Evolutionary conservation across 306 rosid genomes (phyloP), one percentile per base, ranked within the genome.

Genomic region (apple (Malus domestica)): DNA sequence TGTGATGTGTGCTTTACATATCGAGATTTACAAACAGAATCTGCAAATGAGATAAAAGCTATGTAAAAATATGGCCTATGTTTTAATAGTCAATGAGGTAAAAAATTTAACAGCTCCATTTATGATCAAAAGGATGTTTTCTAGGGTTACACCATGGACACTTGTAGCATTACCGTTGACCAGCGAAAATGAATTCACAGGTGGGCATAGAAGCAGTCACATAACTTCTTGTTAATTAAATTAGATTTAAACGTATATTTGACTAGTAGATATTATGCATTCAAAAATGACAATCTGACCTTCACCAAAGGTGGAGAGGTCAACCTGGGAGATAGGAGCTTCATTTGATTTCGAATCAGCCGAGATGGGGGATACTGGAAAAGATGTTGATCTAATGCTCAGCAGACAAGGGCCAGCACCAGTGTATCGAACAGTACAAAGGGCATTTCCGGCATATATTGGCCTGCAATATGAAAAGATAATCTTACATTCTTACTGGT

Each of bases 401-500:
- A 94, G 78, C 84, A 94, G 68, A 81, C 98, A 94, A 76, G 98
- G 98, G 79, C 78, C 89, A 81, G 83, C 79, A 72, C 97, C 97
- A 13, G 87, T 83, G 72, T 94, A 91, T 79, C 85, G 86, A 73
- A 91, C 93, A 0, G 91, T 91, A 81, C 87, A 88, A 79, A 91
- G 95, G 20, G 98, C 97, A 85, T 94, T 94, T 66, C 98, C 98
- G 60, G 98, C 98, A 84, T 91, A 94, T 84, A 89, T 91, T 55
- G 98, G 98, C 94, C 98, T 94, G 92, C 68, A 72, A 80, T 54
- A 76, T 62, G 78, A 83, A 77, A 76, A 76, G 25, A 66, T 52
- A 57, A 74, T 74, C 29, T 67, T 64, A 68, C 57, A 61, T 72
- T 74, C 23, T 63, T 64, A 68, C 57, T 59, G 52, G 72, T 85